These are phyloP conservation scores for Morella rubra DNA, from an alignment of 306 rosid species.

Conservation along the genomic window DNA sequence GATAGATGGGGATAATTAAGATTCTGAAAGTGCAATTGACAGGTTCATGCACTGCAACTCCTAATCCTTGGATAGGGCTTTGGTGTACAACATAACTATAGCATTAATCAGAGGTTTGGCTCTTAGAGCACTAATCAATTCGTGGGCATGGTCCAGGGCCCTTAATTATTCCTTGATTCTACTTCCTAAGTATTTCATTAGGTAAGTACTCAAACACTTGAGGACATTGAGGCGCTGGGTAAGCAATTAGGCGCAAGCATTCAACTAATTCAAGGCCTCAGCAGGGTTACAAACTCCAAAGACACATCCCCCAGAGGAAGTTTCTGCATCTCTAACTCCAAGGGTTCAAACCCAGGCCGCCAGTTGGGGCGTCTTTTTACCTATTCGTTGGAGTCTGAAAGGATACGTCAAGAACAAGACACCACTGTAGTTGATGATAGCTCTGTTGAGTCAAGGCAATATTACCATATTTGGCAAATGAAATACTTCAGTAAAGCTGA, in stretches of 20 bases:
- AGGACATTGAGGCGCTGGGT: too few relatives aligned
- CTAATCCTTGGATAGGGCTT: not conserved
- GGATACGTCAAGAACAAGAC: not conserved
- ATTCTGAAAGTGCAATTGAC: not conserved
- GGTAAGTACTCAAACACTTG: too few relatives aligned
- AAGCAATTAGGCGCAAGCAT: too few relatives aligned
- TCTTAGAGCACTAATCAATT: not conserved
- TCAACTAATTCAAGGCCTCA: too few relatives aligned
- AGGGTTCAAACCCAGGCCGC: too few relatives aligned
- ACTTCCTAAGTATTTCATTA: too few relatives aligned
- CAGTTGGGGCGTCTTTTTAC: not conserved
- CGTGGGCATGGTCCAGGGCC: not conserved
- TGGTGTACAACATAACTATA: not conserved
- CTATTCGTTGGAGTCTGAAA: not conserved
- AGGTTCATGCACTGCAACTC: constrained; percentile 13
- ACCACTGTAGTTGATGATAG: not conserved
- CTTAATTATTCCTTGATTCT: too few relatives aligned
- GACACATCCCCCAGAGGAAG: too few relatives aligned
- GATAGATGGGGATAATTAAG: not conserved
- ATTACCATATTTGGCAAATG: not conserved
- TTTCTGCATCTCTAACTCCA: too few relatives aligned
- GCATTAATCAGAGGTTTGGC: not conserved
- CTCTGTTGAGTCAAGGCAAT: not conserved
- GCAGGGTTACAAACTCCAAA: too few relatives aligned
- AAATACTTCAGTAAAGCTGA: not conserved